Base-by-base conservation (phyloP, 495 filamentous ascomycete species). In the Penicilliopsis zonata region DNA sequence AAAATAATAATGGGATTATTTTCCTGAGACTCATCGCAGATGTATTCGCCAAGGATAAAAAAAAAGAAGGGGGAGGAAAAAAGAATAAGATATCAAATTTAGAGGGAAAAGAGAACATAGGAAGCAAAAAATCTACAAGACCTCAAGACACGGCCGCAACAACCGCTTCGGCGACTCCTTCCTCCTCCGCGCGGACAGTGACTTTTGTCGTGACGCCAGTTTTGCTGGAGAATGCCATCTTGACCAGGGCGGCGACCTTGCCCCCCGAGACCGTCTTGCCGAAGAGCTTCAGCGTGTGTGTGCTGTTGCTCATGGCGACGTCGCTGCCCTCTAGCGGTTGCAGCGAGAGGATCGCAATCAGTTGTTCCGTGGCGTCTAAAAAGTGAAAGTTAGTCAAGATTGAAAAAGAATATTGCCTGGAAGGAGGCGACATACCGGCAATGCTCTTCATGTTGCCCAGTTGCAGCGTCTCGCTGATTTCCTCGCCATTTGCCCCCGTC, bases 281-380 rank as follows among this genome's bases (percentile, higher is more conserved):
- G 51, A 90, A 86, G 14, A 98, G 72, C 63, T 93, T 95, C 47
- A 98, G 75, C 7, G 85, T 84, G 58, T 98, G 90, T 36, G 87
- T 95, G 38, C 80, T 85, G 49, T 76, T 77, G 49, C 74, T 90
- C 37, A 92, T 69, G 9, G 82, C 76, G 16, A 98, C 75, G 39
- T 96, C 88, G 10, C 79, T 92, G 34, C 90, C 90, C 50, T 96
- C 90, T 13, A 98, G 69, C 13, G 90, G 84, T 55, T 96, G 92
- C 37, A 98, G 65, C 16, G 86, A 93, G 17, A 98, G 76, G 5
- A 80, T 65, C 45, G 84, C 82, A 40, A 78, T 69, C 26, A 98
- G 73, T 63, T 86, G 79, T 61, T 95, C 90, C 13, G 86, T 92
- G 26, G 90, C 90, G 63, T 96, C 90, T 95, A 33, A 13, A 12